Evolutionary conservation across 2,329 filamentous ascomycete genomes (phyloP).

Genomic region (Ceratocystis cacaofunesta): DNA sequence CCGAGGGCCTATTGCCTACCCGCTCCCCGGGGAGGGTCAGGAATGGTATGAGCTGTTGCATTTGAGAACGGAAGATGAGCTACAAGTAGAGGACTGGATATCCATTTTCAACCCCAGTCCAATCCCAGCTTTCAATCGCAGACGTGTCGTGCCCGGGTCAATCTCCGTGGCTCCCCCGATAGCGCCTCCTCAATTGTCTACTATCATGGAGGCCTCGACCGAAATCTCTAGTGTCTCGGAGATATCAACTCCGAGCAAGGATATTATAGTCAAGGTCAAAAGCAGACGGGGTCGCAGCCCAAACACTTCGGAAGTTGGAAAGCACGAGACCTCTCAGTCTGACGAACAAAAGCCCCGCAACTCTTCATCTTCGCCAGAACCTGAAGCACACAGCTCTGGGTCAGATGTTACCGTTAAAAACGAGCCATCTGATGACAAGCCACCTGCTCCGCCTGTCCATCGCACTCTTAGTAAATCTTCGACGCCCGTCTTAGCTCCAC

Average conservation of each 20-base stretch:
- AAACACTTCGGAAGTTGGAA: not conserved
- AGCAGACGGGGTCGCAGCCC: slow-evolving; percentile 14
- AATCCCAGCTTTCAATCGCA: slow-evolving; percentile 30
- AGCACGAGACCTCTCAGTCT: not conserved
- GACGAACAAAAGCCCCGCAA: not conserved
- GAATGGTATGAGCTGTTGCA: slow-evolving; percentile 77
- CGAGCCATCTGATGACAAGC: slow-evolving; percentile 11
- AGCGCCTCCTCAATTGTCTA: slow-evolving; percentile 10
- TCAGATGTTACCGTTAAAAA: slow-evolving; percentile 9
- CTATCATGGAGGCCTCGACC: slow-evolving; percentile 14
- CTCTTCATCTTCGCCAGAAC: slow-evolving; percentile 12
- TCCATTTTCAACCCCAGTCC: slow-evolving; percentile 51
- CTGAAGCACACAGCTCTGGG: slow-evolving; percentile 20
- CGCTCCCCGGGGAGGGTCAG: slow-evolving; percentile 36
- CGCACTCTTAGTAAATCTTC: slow-evolving; percentile 14
- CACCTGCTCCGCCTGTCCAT: slow-evolving; percentile 14
- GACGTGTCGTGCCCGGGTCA: slow-evolving; percentile 22
- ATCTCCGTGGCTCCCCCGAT: slow-evolving; percentile 2
- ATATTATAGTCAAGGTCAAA: slow-evolving; percentile 13
- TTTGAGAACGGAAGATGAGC: slow-evolving; percentile 60
- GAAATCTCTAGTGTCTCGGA: slow-evolving; percentile 9
- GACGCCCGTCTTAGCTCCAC: slow-evolving; percentile 8
- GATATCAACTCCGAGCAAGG: slow-evolving; percentile 6
- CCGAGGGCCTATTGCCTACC: slow-evolving; percentile 35
- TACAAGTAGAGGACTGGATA: slow-evolving; percentile 73